Percentiles rank a stretch among this genome's conserved stretches.
Conservation (phyloP, 2,329 filamentous ascomycete species). For the Tolypocladium endophyticum region DNA sequence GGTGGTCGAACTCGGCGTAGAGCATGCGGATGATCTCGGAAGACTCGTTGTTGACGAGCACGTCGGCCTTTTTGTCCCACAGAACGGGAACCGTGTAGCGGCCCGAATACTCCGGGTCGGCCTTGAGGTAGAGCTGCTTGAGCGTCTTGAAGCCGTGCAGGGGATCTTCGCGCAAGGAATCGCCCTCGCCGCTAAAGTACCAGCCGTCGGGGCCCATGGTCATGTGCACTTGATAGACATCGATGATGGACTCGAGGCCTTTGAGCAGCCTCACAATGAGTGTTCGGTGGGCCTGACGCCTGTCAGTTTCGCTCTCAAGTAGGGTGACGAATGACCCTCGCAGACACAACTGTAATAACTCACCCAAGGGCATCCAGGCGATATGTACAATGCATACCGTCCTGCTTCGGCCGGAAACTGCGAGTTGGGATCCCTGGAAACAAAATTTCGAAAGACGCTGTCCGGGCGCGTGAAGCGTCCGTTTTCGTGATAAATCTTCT, state of each 20-base stretch:
- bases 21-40: conserved; percentile 80
- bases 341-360: not conserved
- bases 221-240: conserved; percentile 59
- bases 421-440: conserved; percentile 40
- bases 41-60: conserved; percentile 75
- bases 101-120: conserved; percentile 55
- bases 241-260: conserved; percentile 59
- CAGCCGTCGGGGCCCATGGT: conserved; percentile 49
- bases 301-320: not conserved
- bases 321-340: not conserved
- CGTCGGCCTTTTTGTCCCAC: conserved; percentile 56
- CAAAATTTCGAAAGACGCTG: conserved; percentile 42
- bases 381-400: conserved; percentile 52
- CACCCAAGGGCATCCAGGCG: conserved; percentile 54
- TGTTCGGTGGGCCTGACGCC: conserved; percentile 53
- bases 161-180: conserved; percentile 43
- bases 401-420: conserved; percentile 47
- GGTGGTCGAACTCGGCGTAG: conserved; percentile 59
- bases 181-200: conserved; percentile 36
- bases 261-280: conserved; percentile 65
- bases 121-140: conserved; percentile 59
- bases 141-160: conserved; percentile 57
- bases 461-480: conserved; percentile 42
- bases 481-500: conserved; percentile 20
- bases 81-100: conserved; percentile 67